Percentiles rank a stretch among this genome's conserved stretches.
These are phyloP conservation scores for button mushroom (Agaricus bisporus) DNA, from an alignment of 768 basidiomycete species.

Conservation along the genomic window DNA sequence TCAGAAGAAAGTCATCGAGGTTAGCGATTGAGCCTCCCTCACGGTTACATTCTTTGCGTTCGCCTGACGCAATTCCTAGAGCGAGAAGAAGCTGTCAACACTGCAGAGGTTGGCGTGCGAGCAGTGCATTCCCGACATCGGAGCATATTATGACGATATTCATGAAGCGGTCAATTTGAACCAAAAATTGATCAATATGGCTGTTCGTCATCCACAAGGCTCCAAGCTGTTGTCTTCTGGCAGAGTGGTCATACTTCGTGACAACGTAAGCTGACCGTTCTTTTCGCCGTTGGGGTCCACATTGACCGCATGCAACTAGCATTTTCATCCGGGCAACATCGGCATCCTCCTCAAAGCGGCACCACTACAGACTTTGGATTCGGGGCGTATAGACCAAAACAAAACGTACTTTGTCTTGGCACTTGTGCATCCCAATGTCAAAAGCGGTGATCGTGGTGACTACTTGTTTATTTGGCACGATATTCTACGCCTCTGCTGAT, in stretches of 20 bases:
- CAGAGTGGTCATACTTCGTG: constrained; percentile 76
- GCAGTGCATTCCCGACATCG: constrained; percentile 67
- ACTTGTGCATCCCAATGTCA: constrained; percentile 59
- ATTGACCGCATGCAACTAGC: constrained; percentile 36
- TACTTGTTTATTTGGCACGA: neutral
- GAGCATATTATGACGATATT: constrained; percentile 68
- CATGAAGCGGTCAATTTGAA: constrained; percentile 58
- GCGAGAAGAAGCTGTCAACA: constrained; percentile 59
- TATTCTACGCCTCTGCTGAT: neutral
- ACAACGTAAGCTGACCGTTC: constrained; percentile 50
- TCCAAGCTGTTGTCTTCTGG: constrained; percentile 65
- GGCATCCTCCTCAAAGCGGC: constrained; percentile 69
- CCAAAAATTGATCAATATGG: constrained; percentile 54
- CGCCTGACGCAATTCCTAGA: constrained; percentile 34
- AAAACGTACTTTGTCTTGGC: constrained; percentile 67
- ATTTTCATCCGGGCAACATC: constrained; percentile 63
- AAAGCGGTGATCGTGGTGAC: constrained; percentile 48
- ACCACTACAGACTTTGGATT: constrained; percentile 36
- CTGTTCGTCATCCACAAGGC: constrained; percentile 54
- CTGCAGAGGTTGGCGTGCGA: constrained; percentile 65
- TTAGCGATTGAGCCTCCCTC: constrained; percentile 23
- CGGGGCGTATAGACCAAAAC: constrained; percentile 39
- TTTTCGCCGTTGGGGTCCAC: neutral
- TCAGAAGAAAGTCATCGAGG: constrained; percentile 82
- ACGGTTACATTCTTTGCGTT: neutral